Base-by-base conservation (phyloP, 1,284 basidiomycete species). In the Cryptococcus sp. region DNA sequence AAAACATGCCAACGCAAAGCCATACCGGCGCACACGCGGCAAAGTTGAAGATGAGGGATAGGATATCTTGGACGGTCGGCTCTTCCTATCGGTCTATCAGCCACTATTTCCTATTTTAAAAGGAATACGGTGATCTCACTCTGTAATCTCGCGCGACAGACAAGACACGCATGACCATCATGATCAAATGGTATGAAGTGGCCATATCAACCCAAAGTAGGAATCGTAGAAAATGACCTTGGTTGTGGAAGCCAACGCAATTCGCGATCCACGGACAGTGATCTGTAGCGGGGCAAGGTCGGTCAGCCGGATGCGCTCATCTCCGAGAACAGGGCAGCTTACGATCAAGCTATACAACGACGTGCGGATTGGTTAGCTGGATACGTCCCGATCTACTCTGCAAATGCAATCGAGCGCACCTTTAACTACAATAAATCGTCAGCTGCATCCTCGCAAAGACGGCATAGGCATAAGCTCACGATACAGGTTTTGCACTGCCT, bases 141-240 rank as follows among this genome's bases (percentile, higher is more conserved):
- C 54, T 44, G 44, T 67, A 66, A 17, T 40, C 39, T 8, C 55
- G 52, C 3, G 66, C 80, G 4, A 83, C 80, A 51, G 78, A 76
- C 54, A 84, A 79, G 2, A 90, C 86, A 54, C 89, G 83, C 38
- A 79, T 77, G 1, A 85, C 85, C 40, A 96, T 79, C 87, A 96
- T 92, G 26, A 77, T 76, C 38, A 92, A 72, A 70, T 96, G 92
- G 69, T 91, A 94, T 1, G 84, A 66, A 5, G 75, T 77, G 20
- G 72, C 86, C n/a, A 93, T 44, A 72, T 95, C 90, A 55, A 99
- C 93, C 67, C 84, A 93, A 76, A 93, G 87, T 2, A 97, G 84
- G 79, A 97, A 97, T 20, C 93, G 88, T 55, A 96, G 80, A 73
- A 98, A 98, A 78, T 94, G 86, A 0, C 88, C 88, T 62, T 94